phyloP scores from a whole-genome alignment of 257 asterid genomes.

The Solanum appendiculatum region DNA sequence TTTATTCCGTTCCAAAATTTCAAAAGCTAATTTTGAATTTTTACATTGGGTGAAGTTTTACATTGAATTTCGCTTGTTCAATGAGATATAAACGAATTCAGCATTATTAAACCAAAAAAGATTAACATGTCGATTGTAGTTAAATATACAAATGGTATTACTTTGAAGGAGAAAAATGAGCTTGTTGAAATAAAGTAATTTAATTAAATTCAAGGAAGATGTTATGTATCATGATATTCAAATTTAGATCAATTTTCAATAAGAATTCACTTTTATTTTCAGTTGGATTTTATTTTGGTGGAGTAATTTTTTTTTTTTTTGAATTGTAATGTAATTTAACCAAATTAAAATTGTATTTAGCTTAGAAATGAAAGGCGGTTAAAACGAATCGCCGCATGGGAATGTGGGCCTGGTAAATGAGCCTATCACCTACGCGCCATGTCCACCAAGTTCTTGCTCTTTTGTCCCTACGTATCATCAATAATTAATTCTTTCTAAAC shows the following conservation, averaged over 20 bases:
- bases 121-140: neutral
- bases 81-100: neutral
- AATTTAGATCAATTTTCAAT: neutral
- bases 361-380: neutral
- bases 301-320: neutral
- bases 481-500: neutral
- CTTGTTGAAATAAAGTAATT: neutral
- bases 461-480: neutral
- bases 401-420: neutral
- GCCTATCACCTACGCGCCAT: neutral
- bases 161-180: rapidly evolving
- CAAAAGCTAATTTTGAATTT: too few species aligned
- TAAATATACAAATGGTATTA: neutral
- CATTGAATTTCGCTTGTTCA: neutral
- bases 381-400: neutral
- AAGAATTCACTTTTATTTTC: neutral
- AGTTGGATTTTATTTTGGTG: neutral
- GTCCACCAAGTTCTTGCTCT: neutral
- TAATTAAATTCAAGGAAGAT: neutral
- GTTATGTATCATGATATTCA: neutral
- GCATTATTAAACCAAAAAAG: neutral
- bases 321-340: neutral
- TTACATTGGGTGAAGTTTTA: too few species aligned
- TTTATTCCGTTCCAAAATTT: neutral
- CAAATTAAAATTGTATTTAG: neutral